Base-by-base conservation (phyloP, 2,329 filamentous ascomycete genomes). In the Fusarium setosum region DNA sequence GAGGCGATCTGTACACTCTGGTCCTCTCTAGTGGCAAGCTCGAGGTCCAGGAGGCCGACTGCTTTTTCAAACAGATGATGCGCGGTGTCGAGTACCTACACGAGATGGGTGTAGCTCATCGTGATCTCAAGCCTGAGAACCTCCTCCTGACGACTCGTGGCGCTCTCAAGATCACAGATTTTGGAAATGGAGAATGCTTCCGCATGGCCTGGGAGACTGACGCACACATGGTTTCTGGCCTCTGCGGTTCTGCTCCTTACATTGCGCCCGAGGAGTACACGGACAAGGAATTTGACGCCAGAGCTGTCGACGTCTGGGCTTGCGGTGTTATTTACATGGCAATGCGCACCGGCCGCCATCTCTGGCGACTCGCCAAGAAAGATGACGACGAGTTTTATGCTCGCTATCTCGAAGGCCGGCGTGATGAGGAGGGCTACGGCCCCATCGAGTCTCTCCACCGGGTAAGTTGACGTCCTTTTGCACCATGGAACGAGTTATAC, bases 311-410 rank as follows among this genome's bases (percentile, higher is more conserved):
- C 74, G 91, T 98, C 13, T 99, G 96, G 96, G 96, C 96, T 21
- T 97, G 94, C 61, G 96, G 96, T 75, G 96, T 99, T 50, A 99
- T 99, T 61, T 99, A 99, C 82, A 99, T 99, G 96, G 96, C 96
- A 13, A 99, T 99, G 96, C 88, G 96, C 59, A 98, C 95, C 3
- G 96, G 96, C 6, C 88, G 96, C 52, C 96, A 99, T 78, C 84
- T 99, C 9, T 99, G 96, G 96, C 91, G 94, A 54, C 89, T 97
- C n/a, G 96, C 96, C 7, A 95, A 95, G 79, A 96, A 94, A 79
- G 94, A 97, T 55, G 95, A 98, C 68, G 96, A 99, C 73, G 96
- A 98, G 74, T 99, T 98, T 72, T 99, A 97, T 76, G 92, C 92
- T 66, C 91, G 94, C 38, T 99, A 99, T 75, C 86, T 99, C 6